Evolutionary conservation across 225 moss, liverwort and hornwort species (phyloP).

Genomic region (Physcomitrium patens): DNA sequence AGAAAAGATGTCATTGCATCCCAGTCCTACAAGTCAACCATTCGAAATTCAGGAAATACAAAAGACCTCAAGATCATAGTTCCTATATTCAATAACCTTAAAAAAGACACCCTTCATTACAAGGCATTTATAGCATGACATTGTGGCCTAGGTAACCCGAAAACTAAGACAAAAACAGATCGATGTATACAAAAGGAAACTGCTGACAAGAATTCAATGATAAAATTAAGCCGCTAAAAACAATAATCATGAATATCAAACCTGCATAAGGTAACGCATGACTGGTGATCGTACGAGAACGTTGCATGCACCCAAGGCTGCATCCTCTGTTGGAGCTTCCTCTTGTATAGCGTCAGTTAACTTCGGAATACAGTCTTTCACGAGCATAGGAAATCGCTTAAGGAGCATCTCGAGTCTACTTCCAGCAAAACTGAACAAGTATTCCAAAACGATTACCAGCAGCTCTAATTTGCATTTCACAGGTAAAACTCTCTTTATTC

Average conservation of each 20-base stretch:
- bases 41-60: conserved; percentile 1
- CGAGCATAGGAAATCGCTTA: conserved; percentile 68
- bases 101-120: conserved; percentile 17
- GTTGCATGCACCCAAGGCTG: conserved; percentile 80
- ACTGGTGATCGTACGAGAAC: conserved; percentile 60
- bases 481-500: conserved; percentile 13
- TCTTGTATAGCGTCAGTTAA: conserved; percentile 73
- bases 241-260: conserved; percentile 28
- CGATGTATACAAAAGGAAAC: not conserved
- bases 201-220: not conserved
- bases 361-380: conserved; percentile 77
- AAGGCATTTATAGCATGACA: conserved; percentile 1
- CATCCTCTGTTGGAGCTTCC: conserved; percentile 74
- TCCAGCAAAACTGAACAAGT: conserved; percentile 56
- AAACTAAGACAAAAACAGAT: not conserved
- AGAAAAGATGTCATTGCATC: conserved; percentile 75
- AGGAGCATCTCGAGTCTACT: conserved; percentile 61
- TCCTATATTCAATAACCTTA: not conserved
- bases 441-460: conserved; percentile 16
- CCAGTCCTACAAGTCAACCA: conserved; percentile 69
- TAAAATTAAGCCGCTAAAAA: not conserved
- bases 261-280: conserved; percentile 74
- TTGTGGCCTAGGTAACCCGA: not conserved
- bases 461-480: not conserved
- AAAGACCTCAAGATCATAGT: conserved; percentile 14